phyloP scores from a whole-genome alignment of 441 rosid species.

The Eugenia klotzschiana region DNA sequence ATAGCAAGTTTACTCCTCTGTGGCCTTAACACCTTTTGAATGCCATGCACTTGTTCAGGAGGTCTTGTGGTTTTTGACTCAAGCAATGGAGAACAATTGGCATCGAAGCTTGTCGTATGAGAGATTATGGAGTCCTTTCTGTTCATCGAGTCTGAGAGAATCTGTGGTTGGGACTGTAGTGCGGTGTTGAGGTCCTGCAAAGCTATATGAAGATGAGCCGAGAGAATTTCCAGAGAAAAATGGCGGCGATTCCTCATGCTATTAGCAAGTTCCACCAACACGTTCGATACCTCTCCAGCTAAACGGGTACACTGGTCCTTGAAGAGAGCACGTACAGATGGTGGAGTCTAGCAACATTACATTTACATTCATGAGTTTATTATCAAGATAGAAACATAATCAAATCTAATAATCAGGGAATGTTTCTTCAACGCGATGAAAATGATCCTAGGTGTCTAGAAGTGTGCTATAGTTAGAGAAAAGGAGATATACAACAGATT shows the following conservation, averaged over 20 bases:
- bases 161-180: slow-evolving; percentile 64
- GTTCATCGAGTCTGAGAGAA: slow-evolving; percentile 41
- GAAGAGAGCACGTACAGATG: slow-evolving; percentile 5
- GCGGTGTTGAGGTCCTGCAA: slow-evolving; percentile 59
- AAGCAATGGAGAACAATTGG: slow-evolving; percentile 37
- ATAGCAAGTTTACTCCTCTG: slow-evolving; percentile 52
- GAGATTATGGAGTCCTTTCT: slow-evolving; percentile 6
- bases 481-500: not conserved
- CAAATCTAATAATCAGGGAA: not conserved
- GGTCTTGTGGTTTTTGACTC: slow-evolving; percentile 25
- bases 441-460: not conserved
- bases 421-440: not conserved
- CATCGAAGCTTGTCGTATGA: slow-evolving; percentile 31
- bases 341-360: not conserved
- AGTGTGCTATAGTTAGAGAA: not conserved
- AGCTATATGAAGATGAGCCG: slow-evolving; percentile 65
- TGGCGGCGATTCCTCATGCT: slow-evolving; percentile 53
- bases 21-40: slow-evolving; percentile 45
- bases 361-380: not conserved
- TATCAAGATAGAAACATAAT: not conserved
- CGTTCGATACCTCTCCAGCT: slow-evolving; percentile 60
- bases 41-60: too few relatives aligned
- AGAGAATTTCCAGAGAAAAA: slow-evolving; percentile 62
- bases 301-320: slow-evolving; percentile 62
- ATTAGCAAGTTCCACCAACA: slow-evolving; percentile 41